phyloP scores from a whole-genome alignment of 768 basidiomycete genomes.

The Clitopilus passeckerianus region DNA sequence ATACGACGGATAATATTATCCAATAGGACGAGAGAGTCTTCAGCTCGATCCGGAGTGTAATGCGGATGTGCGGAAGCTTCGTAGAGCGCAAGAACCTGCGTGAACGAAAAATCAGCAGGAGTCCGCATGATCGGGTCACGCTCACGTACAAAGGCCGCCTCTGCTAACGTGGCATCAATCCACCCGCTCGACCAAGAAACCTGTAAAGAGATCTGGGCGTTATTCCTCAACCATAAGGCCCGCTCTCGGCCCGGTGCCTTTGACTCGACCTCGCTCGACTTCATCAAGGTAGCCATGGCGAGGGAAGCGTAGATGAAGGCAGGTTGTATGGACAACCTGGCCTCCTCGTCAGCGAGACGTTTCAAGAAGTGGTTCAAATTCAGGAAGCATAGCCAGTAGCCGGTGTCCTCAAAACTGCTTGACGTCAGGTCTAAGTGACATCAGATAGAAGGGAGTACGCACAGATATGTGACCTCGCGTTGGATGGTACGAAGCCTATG shows the following conservation, averaged over 20 bases:
- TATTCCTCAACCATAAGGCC: conserved; percentile 53
- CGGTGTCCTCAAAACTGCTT: conserved; percentile 57
- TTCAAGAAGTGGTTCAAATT: conserved; percentile 51
- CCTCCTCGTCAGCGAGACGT: conserved; percentile 45
- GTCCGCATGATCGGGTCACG: background rate
- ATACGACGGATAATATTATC: conserved; percentile 62
- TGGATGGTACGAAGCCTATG: conserved; percentile 43
- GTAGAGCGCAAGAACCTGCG: conserved; percentile 70
- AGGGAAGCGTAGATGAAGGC: conserved; percentile 64
- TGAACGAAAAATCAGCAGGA: background rate
- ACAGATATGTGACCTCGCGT: conserved; percentile 51
- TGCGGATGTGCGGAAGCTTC: conserved; percentile 72
- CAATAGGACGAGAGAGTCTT: conserved; percentile 47
- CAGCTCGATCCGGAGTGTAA: conserved; percentile 50
- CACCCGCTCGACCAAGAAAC: conserved; percentile 43
- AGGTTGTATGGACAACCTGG: conserved; percentile 59
- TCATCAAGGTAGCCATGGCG: conserved; percentile 68
- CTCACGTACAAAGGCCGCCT: conserved; percentile 57
- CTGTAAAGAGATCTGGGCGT: conserved; percentile 52
- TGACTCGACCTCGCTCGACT: conserved; percentile 62
- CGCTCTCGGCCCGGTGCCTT: conserved; percentile 47
- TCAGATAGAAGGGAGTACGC: conserved; percentile 11
- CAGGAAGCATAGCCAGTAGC: conserved; percentile 67
- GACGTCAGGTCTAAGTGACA: background rate
- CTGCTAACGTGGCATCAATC: conserved; percentile 62